phyloP scores from a whole-genome alignment of 139 green algal species.

The Coelastrella sp. region DNA sequence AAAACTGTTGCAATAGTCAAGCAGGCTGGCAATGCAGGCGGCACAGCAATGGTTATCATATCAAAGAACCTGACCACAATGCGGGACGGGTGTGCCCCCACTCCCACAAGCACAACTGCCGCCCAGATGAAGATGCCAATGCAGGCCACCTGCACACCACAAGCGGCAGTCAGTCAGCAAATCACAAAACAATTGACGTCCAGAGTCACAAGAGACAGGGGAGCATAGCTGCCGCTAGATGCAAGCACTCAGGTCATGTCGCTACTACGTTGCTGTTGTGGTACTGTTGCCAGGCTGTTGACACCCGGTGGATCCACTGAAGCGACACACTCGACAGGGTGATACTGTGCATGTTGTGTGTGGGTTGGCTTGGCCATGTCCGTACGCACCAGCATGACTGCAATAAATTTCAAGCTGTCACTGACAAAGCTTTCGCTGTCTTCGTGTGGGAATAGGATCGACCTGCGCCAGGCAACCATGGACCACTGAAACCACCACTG shows the following conservation, averaged over 20 bases:
- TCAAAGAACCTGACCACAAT: slow-evolving; percentile 75
- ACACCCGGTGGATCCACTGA: too few species aligned
- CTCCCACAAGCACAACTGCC: slow-evolving; percentile 57
- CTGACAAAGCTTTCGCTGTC: slow-evolving; percentile 65
- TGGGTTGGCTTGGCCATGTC: not conserved
- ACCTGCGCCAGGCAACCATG: slow-evolving; percentile 46
- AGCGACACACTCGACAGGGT: too few species aligned
- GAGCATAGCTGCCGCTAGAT: too few species aligned
- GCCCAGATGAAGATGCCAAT: slow-evolving; percentile 73
- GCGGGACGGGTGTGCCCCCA: slow-evolving; percentile 56
- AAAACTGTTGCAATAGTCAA: slow-evolving; percentile 77
- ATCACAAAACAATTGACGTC: not conserved
- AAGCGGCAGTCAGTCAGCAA: not conserved
- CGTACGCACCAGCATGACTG: slow-evolving; percentile 64
- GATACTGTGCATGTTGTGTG: too few species aligned
- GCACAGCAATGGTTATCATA: slow-evolving; percentile 83
- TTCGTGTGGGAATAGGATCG: slow-evolving; percentile 70
- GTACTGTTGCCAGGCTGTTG: too few species aligned
- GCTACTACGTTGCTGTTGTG: too few species aligned
- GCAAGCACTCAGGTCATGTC: too few species aligned
- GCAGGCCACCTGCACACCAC: slow-evolving; percentile 36
- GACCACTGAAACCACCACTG: too few species aligned
- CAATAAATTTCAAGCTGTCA: slow-evolving; percentile 75
- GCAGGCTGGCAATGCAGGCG: slow-evolving; percentile 80
- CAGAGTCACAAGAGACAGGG: not conserved